Evolutionary conservation across 495 filamentous ascomycete genomes (phyloP).

Genomic region (Xylaria bambusicola): DNA sequence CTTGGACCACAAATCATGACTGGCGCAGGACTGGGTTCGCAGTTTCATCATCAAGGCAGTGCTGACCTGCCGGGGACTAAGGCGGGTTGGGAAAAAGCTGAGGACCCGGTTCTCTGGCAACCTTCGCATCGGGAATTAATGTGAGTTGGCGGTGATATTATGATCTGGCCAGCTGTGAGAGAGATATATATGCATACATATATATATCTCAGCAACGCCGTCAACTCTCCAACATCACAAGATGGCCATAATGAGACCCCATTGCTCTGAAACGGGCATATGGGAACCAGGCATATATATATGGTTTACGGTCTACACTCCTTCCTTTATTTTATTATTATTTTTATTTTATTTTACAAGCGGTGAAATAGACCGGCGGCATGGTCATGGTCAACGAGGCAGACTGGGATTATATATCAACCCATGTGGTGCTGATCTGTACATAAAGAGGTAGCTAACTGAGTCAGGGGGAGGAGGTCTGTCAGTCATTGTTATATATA

Average conservation of each 20-base stretch:
- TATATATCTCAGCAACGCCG: no score
- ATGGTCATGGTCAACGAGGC: conserved; percentile 2
- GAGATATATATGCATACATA: no score
- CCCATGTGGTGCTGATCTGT: not conserved
- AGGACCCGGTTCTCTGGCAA: not conserved
- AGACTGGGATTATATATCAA: not conserved
- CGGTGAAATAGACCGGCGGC: not conserved
- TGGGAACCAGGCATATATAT: conserved; percentile 6
- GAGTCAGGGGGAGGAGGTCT: conserved; percentile 10
- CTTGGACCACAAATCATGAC: conserved; percentile 8
- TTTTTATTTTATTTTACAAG: conserved; percentile 7
- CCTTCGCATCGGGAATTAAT: not conserved
- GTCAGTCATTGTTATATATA: not conserved
- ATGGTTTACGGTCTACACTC: conserved; percentile 7
- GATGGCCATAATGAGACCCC: not conserved
- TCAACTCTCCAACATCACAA: no score
- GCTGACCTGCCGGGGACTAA: not conserved
- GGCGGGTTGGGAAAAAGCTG: not conserved
- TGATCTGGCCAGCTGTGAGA: not conserved
- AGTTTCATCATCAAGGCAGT: not conserved
- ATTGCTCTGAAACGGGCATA: not conserved
- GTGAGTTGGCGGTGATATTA: not conserved
- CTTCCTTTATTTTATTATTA: conserved; percentile 2
- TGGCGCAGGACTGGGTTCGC: not conserved
- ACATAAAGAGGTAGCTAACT: no score